Evolutionary conservation across 106 monocot genomes (phyloP), one percentile per base, ranked within the genome.

Genomic region (Dendrobium catenatum): DNA sequence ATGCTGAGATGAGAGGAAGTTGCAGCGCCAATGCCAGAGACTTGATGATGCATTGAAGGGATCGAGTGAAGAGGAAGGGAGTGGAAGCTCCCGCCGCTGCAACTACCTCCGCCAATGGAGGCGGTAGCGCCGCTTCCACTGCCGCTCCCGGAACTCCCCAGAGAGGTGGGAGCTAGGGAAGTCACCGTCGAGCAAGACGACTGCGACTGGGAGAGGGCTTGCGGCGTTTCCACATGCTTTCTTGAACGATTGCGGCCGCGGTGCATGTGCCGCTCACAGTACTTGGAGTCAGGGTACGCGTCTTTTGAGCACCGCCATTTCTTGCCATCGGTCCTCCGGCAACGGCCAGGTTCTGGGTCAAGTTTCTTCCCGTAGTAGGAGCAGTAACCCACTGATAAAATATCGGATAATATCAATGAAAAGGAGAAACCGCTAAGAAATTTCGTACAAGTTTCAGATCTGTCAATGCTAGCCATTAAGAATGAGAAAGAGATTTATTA

Each of bases 161-260:
- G 42, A 27, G 68, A 68, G 24, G 85, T 20, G 41, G 80, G 78
- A 31, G 81, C 37, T 18, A 83, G 86, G 5, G 84, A 73, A 68
- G 27, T 82, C 47, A 8, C 15, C 8, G 83, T 73, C 13, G 86
- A 87, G 0, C 82, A 80, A 6, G 79, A 72, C 5, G 84, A 84
- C 78, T 78, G 81, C 31, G 84, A 79, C 66, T 67, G 80, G 27
- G 81, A 73, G 75, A 77, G 80, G 47, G 83, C 55, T 37, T 79
- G 81, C 55, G 51, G 78, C 27, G 82, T 33, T 91, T 92, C 89
- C 92, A 92, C 92, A 87, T 83, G 92, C 89, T 92, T 92, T 95
- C 95, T 93, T 93, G 95, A 93, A 93, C 95, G 95, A 43, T 90
- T 87, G 78, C 90, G 88, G 84, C 95, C 91, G 2, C 95, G 77